These are phyloP conservation scores for Boletus tylopilopsis DNA, from an alignment of 768 basidiomycete genomes.

Conservation along the genomic window DNA sequence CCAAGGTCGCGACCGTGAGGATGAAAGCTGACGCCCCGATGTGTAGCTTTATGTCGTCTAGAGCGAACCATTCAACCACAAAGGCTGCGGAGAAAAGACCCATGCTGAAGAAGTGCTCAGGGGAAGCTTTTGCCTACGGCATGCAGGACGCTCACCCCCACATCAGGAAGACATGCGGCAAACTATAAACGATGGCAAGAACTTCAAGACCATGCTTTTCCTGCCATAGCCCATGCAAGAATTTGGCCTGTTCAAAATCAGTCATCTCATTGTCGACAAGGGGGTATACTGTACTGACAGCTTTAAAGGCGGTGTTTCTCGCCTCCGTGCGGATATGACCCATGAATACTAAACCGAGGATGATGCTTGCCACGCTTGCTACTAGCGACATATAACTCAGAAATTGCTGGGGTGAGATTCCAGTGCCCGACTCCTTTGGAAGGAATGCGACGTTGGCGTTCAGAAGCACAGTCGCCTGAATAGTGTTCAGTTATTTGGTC, in stretches of 20 bases:
- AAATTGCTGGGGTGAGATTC: slow-evolving; percentile 31
- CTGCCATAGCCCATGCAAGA: slow-evolving; percentile 19
- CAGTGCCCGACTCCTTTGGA: slow-evolving; percentile 42
- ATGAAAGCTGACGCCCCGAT: slow-evolving; percentile 31
- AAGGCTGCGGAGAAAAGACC: slow-evolving; percentile 27
- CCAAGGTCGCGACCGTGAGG: slow-evolving; percentile 28
- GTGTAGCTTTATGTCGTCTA: slow-evolving; percentile 7
- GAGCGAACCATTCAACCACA: slow-evolving; percentile 21
- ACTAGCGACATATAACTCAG: slow-evolving; percentile 44
- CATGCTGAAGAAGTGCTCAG: slow-evolving; percentile 21
- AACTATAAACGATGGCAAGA: slow-evolving; percentile 49
- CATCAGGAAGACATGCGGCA: slow-evolving; percentile 55
- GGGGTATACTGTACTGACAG: slow-evolving; percentile 29
- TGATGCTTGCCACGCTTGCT: slow-evolving; percentile 38
- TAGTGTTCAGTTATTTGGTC: neutral
- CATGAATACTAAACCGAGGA: slow-evolving; percentile 43
- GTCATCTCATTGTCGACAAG: neutral
- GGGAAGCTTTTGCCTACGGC: neutral
- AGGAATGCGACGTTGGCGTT: slow-evolving; percentile 59
- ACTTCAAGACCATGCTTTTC: slow-evolving; percentile 42
- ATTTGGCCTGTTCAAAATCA: slow-evolving; percentile 10
- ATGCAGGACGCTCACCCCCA: slow-evolving; percentile 46
- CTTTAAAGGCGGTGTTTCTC: slow-evolving; percentile 27
- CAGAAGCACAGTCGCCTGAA: slow-evolving; percentile 52
- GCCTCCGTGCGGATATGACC: slow-evolving; percentile 37